These are phyloP conservation scores for Diutina pseudorugosa DNA, from an alignment of 1,139 yeast genomes.

Conservation along the genomic window DNA sequence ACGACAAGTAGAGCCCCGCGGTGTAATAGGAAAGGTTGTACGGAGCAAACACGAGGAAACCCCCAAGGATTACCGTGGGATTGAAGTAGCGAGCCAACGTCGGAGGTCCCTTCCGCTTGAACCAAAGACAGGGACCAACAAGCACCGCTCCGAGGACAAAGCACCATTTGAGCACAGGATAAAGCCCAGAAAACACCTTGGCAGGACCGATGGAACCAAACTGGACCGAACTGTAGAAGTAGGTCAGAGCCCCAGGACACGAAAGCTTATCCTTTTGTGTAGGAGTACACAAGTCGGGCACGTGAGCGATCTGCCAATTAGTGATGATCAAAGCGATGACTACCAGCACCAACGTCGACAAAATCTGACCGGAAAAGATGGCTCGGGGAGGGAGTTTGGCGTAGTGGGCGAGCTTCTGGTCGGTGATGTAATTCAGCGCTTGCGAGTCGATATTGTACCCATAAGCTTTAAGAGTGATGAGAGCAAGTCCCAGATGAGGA, in stretches of 20 bases:
- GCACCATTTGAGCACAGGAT: constrained; percentile 10
- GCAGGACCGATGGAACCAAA: constrained; percentile 11
- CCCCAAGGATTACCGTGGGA: constrained; percentile 10
- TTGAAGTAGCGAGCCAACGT: constrained; percentile 9
- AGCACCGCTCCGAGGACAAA: constrained; percentile 9
- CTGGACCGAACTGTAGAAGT: constrained; percentile 9
- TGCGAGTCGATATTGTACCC: constrained; percentile 20
- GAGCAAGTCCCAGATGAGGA: constrained; percentile 27
- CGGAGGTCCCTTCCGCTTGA: constrained; percentile 9
- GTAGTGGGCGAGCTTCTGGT: constrained; percentile 10
- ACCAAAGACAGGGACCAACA: constrained; percentile 8
- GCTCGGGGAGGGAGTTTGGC: constrained; percentile 10
- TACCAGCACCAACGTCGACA: constrained; percentile 9
- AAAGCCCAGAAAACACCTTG: constrained; percentile 9
- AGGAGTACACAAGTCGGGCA: constrained; percentile 9
- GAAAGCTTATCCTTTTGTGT: constrained; percentile 8
- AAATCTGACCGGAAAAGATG: constrained; percentile 10
- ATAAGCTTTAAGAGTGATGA: constrained; percentile 24
- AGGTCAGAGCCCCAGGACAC: constrained; percentile 11
- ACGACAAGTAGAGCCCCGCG: constrained; percentile 10
- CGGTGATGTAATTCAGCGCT: constrained; percentile 11
- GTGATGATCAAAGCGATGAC: constrained; percentile 9
- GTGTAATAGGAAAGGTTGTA: constrained; percentile 10
- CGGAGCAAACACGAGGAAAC: constrained; percentile 9
- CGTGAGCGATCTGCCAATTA: constrained; percentile 10